phyloP scores from a whole-genome alignment of 192 early-diverging fungal genomes.

The Backusella liffmaniae region DNA sequence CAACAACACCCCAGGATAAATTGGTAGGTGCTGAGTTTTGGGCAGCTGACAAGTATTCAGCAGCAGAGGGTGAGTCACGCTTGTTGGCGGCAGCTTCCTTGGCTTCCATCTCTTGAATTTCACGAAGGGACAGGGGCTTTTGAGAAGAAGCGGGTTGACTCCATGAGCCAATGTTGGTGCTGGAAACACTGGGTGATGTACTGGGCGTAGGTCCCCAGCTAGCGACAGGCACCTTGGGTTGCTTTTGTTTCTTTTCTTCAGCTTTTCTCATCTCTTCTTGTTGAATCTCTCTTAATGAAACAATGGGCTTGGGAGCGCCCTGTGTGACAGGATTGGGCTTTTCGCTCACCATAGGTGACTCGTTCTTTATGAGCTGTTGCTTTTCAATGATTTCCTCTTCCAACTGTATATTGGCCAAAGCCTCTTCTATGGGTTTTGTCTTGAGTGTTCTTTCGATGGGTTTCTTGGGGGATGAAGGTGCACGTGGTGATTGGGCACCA shows the following conservation, averaged over 20 bases:
- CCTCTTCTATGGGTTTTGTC: background rate
- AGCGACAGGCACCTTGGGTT: conserved; percentile 14
- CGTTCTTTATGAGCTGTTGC: background rate
- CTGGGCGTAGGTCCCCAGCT: conserved; percentile 7
- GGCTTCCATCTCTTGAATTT: conserved; percentile 65
- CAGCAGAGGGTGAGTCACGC: background rate
- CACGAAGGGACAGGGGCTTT: conserved; percentile 46
- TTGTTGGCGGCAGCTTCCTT: conserved; percentile 30
- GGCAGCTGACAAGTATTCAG: background rate
- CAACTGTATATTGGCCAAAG: conserved; percentile 1
- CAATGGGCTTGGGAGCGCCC: conserved; percentile 19
- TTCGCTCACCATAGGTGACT: background rate
- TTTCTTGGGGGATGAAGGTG: conserved; percentile 20
- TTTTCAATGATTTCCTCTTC: background rate
- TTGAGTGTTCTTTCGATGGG: background rate
- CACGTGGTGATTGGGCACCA: conserved; percentile 39
- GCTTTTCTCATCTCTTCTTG: conserved; percentile 43
- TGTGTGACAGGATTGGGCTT: background rate
- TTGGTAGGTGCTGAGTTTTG: conserved; percentile 10
- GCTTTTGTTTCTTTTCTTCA: conserved; percentile 34
- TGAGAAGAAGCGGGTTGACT: conserved; percentile 10
- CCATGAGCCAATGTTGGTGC: background rate
- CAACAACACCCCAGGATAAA: conserved; percentile 41
- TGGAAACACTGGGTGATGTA: conserved; percentile 8
- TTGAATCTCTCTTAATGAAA: conserved; percentile 45